A percentile compares a stretch with the other conserved stretches of the same genome.
These are phyloP conservation scores for Dactylellina parvicollis DNA, from an alignment of 2,329 filamentous ascomycete species.

Conservation along the genomic window DNA sequence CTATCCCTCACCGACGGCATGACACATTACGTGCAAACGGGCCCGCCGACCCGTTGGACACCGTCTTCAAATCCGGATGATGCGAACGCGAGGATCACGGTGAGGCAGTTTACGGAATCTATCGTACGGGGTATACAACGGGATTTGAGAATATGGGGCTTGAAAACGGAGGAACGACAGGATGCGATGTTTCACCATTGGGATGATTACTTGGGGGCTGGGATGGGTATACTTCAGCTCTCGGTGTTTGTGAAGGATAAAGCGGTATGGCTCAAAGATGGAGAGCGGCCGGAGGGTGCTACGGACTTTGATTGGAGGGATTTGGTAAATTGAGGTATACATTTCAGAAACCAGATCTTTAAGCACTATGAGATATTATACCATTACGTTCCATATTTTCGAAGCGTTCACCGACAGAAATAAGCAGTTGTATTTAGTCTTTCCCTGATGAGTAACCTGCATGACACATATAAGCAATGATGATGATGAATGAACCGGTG, in stretches of 20 bases:
- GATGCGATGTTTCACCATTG: not conserved
- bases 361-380: not conserved
- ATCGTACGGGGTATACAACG: not conserved
- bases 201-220: not conserved
- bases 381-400: not conserved
- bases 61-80: not conserved
- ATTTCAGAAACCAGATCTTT: too few species aligned
- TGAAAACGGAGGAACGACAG: not conserved
- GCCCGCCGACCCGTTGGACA: not conserved
- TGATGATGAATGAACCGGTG: constrained; percentile 32
- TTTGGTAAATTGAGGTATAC: not conserved
- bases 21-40: not conserved
- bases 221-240: not conserved
- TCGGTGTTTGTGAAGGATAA: not conserved
- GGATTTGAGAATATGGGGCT: not conserved
- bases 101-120: not conserved
- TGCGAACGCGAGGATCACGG: not conserved
- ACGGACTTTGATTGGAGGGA: not conserved
- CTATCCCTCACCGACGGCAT: not conserved
- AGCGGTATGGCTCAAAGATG: not conserved
- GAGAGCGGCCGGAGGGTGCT: not conserved
- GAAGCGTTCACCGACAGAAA: constrained; percentile 45
- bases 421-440: constrained; percentile 46
- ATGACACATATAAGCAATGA: constrained; percentile 48
- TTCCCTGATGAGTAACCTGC: constrained; percentile 46